Base-by-base conservation (phyloP, 306 rosid species). In the Lagenaria siceraria region DNA sequence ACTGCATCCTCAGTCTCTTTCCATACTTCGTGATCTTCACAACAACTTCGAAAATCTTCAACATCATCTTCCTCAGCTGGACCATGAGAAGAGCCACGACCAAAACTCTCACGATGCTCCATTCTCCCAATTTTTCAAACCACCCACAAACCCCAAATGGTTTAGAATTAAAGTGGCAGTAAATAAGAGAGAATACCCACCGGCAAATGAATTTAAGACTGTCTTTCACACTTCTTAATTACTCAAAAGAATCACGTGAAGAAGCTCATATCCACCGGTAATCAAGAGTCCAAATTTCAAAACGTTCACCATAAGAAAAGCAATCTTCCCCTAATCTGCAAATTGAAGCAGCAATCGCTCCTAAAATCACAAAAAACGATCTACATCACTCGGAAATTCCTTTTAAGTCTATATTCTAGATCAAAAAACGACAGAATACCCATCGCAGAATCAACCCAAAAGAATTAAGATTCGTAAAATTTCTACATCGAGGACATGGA, bases 31-130 rank as follows among this genome's bases (percentile, higher is more conserved):
- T 86, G 91, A 24, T 88, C 96, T 81, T 83, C 97, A 21, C 93
- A 92, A 55, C 98, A 94, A 83, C 98, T 94, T 61, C 97, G 81
- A 80, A 94, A 94, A 80, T 94, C 98, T 62, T 94, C 98, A 18
- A 89, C 96, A 51, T 91, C 98, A 33, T 92, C 98, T 77, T 94
- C 98, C 87, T 87, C 88, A 38, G 77, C 76, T 38, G 64, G 63
- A 80, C 29, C 77, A 61, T 74, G 80, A 81, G 60, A 59, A 71
- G 77, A 58, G 56, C 79, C 84, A 74, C 55, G 79, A 53, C 84
- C 88, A 79, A 81, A 80, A 79, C 82, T 82, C 77, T 56, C 81
- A 48, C 17, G 88, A 79, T 84, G 83, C 79, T 85, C 96, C 98
- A 94, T 94, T 78, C 42, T 81, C 76, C 10, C 11, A 36, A 63